phyloP scores from a whole-genome alignment of 129 eudicot genomes.

The Arctium minus region DNA sequence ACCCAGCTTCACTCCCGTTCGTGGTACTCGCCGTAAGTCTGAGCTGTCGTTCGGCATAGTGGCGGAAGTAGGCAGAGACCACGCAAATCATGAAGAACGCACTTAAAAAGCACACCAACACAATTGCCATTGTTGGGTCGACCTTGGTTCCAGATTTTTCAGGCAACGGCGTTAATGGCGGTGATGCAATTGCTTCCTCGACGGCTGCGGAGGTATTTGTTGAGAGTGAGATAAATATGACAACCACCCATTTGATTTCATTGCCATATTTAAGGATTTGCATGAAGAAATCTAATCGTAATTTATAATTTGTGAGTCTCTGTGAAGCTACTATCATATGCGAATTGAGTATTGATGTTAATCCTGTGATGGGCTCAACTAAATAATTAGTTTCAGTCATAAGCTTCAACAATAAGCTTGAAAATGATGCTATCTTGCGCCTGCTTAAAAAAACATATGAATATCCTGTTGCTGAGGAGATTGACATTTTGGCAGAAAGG shows the following conservation, averaged over 20 bases:
- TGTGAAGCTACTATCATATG: background rate
- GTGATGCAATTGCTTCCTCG: background rate
- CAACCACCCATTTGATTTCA: constrained; percentile 4
- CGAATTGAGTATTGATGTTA: background rate
- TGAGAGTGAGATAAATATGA: constrained; percentile 2
- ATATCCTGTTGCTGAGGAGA: constrained; percentile 12
- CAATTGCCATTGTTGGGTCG: constrained; percentile 46
- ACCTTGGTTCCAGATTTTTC: background rate
- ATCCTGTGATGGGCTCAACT: constrained; percentile 2
- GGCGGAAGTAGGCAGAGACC: constrained; percentile 50
- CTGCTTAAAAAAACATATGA: background rate
- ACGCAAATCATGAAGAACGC: constrained; percentile 46
- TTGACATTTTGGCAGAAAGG: constrained; percentile 20
- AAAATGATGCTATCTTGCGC: background rate
- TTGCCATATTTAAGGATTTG: background rate
- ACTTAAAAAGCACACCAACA: constrained; percentile 31
- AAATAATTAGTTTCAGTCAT: background rate
- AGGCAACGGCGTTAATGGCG: background rate
- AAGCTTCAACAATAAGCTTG: constrained; percentile 11
- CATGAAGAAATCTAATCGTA: constrained; percentile 6
- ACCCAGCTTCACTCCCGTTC: constrained; percentile 21
- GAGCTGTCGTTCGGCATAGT: constrained; percentile 23
- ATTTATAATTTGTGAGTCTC: background rate
- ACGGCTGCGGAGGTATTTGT: background rate
- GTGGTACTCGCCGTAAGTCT: constrained; percentile 4